Evolutionary conservation across 345 rosid genomes (phyloP).

Genomic region (Populus ilicifolia): DNA sequence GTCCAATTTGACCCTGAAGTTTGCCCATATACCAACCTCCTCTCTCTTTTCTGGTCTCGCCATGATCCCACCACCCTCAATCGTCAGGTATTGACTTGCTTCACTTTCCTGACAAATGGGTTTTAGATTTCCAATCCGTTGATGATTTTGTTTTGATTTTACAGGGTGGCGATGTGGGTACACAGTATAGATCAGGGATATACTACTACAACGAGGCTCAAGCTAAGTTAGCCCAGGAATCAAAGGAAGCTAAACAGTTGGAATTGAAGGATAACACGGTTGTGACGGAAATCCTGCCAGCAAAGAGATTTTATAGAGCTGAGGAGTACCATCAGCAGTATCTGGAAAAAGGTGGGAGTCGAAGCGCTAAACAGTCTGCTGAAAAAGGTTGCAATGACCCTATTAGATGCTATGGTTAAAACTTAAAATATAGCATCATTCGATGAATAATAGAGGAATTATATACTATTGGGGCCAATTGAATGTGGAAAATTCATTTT

Average conservation of each 20-base stretch:
- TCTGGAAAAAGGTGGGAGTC: constrained; percentile 68
- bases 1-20: constrained; percentile 69
- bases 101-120: neutral
- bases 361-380: constrained; percentile 54
- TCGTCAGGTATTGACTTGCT: constrained; percentile 50
- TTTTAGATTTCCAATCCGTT: neutral
- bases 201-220: constrained; percentile 61
- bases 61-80: constrained; percentile 82
- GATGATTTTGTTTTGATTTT: neutral
- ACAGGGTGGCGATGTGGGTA: constrained; percentile 75
- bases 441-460: neutral
- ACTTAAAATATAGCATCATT: neutral
- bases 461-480: neutral
- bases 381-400: constrained; percentile 73
- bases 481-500: neutral
- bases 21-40: constrained; percentile 51
- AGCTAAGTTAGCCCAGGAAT: constrained; percentile 48
- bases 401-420: constrained; percentile 72
- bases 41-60: constrained; percentile 69
- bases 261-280: constrained; percentile 46
- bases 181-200: constrained; percentile 85
- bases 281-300: constrained; percentile 72
- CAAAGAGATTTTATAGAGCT: constrained; percentile 70
- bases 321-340: constrained; percentile 81
- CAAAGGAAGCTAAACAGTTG: constrained; percentile 57